A percentile compares a stretch with the other conserved stretches of the same genome.
phyloP scores from a whole-genome alignment of 2,329 filamentous ascomycete genomes.

The Colletotrichum higginsianum region DNA sequence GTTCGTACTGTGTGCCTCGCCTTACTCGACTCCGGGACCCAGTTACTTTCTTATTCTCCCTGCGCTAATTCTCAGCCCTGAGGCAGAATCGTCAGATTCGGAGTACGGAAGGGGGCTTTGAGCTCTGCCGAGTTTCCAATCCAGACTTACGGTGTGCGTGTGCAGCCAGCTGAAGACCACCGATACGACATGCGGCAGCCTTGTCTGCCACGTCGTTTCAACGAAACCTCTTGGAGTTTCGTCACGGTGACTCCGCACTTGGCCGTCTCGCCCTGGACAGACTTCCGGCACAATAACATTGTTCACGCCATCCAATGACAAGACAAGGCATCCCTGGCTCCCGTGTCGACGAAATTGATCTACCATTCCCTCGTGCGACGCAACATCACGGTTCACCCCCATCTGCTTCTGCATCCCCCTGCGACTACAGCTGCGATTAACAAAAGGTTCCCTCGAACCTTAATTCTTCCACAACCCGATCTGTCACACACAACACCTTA shows the following conservation, averaged over 20 bases:
- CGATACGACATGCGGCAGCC: constrained; percentile 1
- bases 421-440: background rate
- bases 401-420: constrained; percentile 1
- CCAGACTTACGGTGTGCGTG: background rate
- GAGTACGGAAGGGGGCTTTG: background rate
- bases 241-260: background rate
- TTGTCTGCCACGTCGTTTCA: background rate
- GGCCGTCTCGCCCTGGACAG: background rate
- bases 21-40: constrained; percentile 3
- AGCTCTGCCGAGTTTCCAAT: background rate
- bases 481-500: background rate
- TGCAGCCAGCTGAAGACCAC: constrained; percentile 9
- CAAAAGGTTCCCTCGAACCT: background rate
- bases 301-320: background rate
- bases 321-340: constrained; percentile 1
- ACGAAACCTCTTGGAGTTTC: background rate
- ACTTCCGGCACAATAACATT: background rate
- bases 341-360: background rate
- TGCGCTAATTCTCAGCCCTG: constrained; percentile 18
- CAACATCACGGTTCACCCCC: background rate
- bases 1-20: background rate
- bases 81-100: constrained; percentile 2
- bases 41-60: background rate
- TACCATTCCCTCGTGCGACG: background rate
- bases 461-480: background rate